Evolutionary conservation across 495 filamentous ascomycete genomes (phyloP).

Genomic region (Penicillium cinerascens): DNA sequence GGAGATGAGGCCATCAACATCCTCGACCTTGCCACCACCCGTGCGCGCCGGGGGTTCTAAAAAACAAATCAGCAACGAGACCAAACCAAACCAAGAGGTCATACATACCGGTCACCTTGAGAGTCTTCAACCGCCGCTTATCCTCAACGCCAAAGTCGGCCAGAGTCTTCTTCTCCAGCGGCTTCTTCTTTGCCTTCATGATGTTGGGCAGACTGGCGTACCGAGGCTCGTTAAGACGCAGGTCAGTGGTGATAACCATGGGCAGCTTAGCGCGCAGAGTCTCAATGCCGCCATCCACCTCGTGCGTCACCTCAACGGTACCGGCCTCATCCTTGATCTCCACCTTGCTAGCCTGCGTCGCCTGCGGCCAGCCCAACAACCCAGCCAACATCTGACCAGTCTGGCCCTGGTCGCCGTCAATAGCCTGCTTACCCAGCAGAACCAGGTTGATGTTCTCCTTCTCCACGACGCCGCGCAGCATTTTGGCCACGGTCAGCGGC

Average conservation of each 20-base stretch:
- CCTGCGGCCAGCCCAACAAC: constrained; percentile 86
- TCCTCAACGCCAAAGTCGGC: constrained; percentile 75
- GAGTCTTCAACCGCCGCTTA: constrained; percentile 72
- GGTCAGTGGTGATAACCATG: constrained; percentile 89
- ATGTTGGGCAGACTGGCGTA: constrained; percentile 97
- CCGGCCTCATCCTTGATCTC: constrained; percentile 58
- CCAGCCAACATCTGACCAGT: constrained; percentile 98
- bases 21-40: constrained; percentile 93
- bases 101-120: constrained; percentile 76
- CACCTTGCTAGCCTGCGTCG: constrained; percentile 85
- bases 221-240: constrained; percentile 89
- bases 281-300: constrained; percentile 95
- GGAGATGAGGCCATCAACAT: constrained; percentile 87
- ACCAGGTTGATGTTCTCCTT: constrained; percentile 86
- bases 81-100: neutral
- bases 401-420: constrained; percentile 94
- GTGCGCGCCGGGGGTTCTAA: constrained; percentile 82
- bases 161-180: constrained; percentile 83
- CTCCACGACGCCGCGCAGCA: constrained; percentile 72
- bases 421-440: constrained; percentile 93
- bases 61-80: constrained; percentile 26
- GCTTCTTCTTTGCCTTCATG: constrained; percentile 99
- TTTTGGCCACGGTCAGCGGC: constrained; percentile 85
- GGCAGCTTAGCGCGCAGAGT: constrained; percentile 80
- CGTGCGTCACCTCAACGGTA: constrained; percentile 70